These are phyloP conservation scores for Mycena amicta DNA, from an alignment of 768 basidiomycete species.

Conservation along the genomic window DNA sequence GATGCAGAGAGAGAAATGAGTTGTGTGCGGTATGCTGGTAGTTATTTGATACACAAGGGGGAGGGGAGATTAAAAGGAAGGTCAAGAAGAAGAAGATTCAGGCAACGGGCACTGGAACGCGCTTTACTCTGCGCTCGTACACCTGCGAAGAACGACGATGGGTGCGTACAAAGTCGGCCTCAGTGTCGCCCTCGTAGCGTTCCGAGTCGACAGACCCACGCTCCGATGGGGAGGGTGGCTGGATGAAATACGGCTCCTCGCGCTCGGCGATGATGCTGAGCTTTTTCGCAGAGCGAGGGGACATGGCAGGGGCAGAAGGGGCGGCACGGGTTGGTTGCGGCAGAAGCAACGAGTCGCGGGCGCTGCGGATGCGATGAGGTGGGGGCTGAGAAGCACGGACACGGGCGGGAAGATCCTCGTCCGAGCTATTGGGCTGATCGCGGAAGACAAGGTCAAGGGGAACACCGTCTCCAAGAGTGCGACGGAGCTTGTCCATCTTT, in stretches of 20 bases:
- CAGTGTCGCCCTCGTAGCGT: constrained; percentile 18
- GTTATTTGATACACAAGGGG: not conserved
- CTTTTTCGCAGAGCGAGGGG: constrained; percentile 15
- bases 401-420: constrained; percentile 9
- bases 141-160: constrained; percentile 5
- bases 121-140: constrained; percentile 12
- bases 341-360: constrained; percentile 19
- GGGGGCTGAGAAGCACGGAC: too few relatives aligned
- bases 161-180: constrained; percentile 7
- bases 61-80: not conserved
- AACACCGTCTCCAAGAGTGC: constrained; percentile 63
- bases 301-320: constrained; percentile 7
- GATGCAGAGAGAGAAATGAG: not conserved
- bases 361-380: constrained; percentile 13
- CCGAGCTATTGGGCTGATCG: constrained; percentile 9
- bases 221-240: not conserved
- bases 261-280: constrained; percentile 23
- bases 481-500: constrained; percentile 67
- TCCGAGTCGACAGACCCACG: constrained; percentile 15
- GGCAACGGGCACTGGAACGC: constrained; percentile 16
- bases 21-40: not conserved
- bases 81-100: constrained; percentile 5
- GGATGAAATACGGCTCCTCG: constrained; percentile 2
- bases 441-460: constrained; percentile 66
- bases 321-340: constrained; percentile 1